Evolutionary conservation across 2,329 filamentous ascomycete genomes (phyloP), one percentile per base, ranked within the genome.

Genomic region (Clonostachys rosea): DNA sequence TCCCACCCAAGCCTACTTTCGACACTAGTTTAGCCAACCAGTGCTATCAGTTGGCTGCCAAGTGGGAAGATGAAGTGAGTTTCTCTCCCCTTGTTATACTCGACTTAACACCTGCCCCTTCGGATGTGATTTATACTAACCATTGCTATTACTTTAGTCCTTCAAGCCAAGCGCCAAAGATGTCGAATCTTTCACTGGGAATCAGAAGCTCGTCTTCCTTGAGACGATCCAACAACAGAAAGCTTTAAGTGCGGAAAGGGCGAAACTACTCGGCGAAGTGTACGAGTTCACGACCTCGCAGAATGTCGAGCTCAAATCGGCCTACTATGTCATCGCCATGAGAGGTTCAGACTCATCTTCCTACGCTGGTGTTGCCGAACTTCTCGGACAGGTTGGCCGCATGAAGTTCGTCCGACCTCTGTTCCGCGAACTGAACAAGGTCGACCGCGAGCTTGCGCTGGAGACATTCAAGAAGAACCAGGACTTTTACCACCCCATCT

Each of bases 321-420:
- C 91, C 1, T 97, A 89, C 68, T 87, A 89, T 59, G 79, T 83
- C 46, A 79, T 96, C 34, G 89, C 89, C 2, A 77, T 99, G 59
- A 81, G 81, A 57, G 87, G 89, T 12, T 80, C 83, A 48, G 88
- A 91, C 57, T 66, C 76, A 45, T 79, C 75, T 48, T 80, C 87
- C 36, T 89, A 92, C 58, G 63, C 81, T 50, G 84, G 85, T 2
- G 82, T 89, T 1, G 83, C 86, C 2, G 81, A 88, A 49, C 73
- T 96, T 47, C 73, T 97, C 37, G 88, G 89, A 34, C 76, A 78
- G 45, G 91, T 96, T 20, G 94, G 94, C 12, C 76, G 94, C 48
- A 97, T 99, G 94, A 97, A 97, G 78, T 97, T 92, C 66, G 92
- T 97, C 49, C 77, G 92, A 43, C 90, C 92, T 18, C 69, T 97